Conservation (phyloP, 2,329 filamentous ascomycete species). For the Orbilia quercus region DNA sequence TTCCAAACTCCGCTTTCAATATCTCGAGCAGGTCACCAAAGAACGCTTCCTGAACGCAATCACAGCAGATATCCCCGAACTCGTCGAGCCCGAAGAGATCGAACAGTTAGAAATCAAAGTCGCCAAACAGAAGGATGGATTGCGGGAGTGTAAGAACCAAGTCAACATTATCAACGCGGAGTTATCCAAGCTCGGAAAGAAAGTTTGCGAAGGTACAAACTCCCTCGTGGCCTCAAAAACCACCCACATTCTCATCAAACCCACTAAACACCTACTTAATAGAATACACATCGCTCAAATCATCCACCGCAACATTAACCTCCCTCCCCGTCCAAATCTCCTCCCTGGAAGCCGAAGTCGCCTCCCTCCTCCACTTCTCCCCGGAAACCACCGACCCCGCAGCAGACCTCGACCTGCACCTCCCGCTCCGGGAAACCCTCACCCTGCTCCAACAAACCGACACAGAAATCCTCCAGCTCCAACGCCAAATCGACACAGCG, state of each 20-base stretch:
- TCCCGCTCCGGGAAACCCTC: slow-evolving; percentile 71
- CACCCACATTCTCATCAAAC: neutral
- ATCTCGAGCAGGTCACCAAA: slow-evolving; percentile 98
- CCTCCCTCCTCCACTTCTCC: slow-evolving; percentile 64
- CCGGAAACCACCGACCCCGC: slow-evolving; percentile 62
- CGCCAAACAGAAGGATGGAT: slow-evolving; percentile 75
- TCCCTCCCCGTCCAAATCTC: slow-evolving; percentile 67
- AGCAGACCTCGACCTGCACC: slow-evolving; percentile 65
- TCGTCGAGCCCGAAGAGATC: slow-evolving; percentile 86
- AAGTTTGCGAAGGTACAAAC: slow-evolving; percentile 64
- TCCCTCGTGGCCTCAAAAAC: neutral
- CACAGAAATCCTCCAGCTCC: slow-evolving; percentile 69
- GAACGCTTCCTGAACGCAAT: slow-evolving; percentile 96
- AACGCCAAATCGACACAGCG: slow-evolving; percentile 73
- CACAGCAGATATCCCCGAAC: slow-evolving; percentile 86
- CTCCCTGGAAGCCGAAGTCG: slow-evolving; percentile 67
- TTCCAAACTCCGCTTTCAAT: slow-evolving; percentile 94
- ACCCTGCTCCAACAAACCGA: slow-evolving; percentile 68
- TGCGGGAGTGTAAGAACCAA: slow-evolving; percentile 69
- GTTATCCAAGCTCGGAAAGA: slow-evolving; percentile 69
- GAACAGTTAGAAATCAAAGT: slow-evolving; percentile 76
- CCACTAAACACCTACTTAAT: slow-evolving; percentile 65
- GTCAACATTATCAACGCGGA: slow-evolving; percentile 50
- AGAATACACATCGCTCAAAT: slow-evolving; percentile 64
- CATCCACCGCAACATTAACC: slow-evolving; percentile 65